phyloP scores from a whole-genome alignment of 139 green algal species.

The Ettlia oleoabundans region DNA sequence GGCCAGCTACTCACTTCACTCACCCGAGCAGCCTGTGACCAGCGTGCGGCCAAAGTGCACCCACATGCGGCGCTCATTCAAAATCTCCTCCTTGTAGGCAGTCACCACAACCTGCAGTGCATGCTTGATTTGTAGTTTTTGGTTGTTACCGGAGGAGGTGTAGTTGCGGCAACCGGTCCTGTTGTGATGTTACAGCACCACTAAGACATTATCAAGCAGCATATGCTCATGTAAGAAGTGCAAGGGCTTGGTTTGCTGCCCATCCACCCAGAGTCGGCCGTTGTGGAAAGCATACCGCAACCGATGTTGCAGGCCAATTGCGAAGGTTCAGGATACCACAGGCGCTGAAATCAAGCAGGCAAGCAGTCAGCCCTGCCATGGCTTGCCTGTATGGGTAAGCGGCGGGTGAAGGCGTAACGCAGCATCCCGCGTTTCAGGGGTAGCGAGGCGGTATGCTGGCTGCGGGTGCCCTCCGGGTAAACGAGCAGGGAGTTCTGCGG shows the following conservation, averaged over 20 bases:
- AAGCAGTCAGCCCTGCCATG: background rate
- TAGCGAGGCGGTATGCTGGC: slow-evolving; percentile 58
- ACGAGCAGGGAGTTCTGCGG: slow-evolving; percentile 38
- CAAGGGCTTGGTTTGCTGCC: too few species aligned
- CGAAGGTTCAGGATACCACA: background rate
- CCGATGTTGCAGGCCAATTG: too few species aligned
- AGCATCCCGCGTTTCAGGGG: slow-evolving; percentile 93
- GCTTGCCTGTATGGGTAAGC: slow-evolving; percentile 74
- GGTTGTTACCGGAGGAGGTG: too few species aligned
- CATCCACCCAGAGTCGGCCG: too few species aligned
- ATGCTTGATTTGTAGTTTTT: too few species aligned
- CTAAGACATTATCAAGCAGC: too few species aligned
- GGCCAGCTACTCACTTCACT: background rate
- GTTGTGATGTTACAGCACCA: too few species aligned
- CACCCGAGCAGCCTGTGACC: slow-evolving; percentile 41
- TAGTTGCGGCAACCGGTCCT: too few species aligned
- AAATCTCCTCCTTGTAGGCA: slow-evolving; percentile 73
- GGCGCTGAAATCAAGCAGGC: background rate
- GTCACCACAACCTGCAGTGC: slow-evolving; percentile 44
- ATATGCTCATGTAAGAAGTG: too few species aligned
- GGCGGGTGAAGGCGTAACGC: slow-evolving; percentile 79
- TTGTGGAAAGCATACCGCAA: background rate
- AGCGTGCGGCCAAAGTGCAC: slow-evolving; percentile 44
- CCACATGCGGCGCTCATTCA: slow-evolving; percentile 35
- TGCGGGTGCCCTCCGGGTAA: slow-evolving; percentile 72